phyloP scores from a whole-genome alignment of 306 rosid genomes.

The Potentilla sterilis region DNA sequence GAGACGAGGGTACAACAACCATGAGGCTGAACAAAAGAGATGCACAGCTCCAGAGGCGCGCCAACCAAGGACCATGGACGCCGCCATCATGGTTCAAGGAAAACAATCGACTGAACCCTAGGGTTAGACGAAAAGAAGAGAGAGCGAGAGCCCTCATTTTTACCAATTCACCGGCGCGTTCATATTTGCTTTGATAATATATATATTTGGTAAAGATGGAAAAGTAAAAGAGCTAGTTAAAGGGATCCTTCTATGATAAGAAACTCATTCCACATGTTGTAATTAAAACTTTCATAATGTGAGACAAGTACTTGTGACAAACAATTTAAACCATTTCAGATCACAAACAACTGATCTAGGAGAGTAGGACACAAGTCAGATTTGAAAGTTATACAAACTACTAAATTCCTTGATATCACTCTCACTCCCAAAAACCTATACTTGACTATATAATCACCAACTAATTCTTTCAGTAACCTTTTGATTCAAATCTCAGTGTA shows the following conservation, averaged over 20 bases:
- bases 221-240: neutral
- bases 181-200: too few relatives aligned
- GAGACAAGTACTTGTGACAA: neutral
- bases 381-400: neutral
- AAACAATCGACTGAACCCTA: too few relatives aligned
- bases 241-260: neutral
- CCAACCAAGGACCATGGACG: too few relatives aligned
- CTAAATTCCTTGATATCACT: neutral
- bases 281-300: neutral
- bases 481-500: constrained; percentile 5
- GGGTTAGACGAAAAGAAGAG: too few relatives aligned
- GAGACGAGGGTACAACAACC: too few relatives aligned
- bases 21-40: too few relatives aligned
- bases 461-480: neutral
- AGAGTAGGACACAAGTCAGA: neutral
- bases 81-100: too few relatives aligned
- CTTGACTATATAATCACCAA: neutral
- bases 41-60: too few relatives aligned
- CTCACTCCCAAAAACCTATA: constrained; percentile 9
- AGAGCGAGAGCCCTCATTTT: too few relatives aligned
- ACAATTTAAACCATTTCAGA: neutral
- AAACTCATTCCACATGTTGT: neutral
- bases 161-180: too few relatives aligned
- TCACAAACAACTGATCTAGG: neutral
- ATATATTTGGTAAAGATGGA: neutral